Base-by-base conservation (phyloP, 2,329 filamentous ascomycete genomes). In the Arthrobotrys sinensis region DNA sequence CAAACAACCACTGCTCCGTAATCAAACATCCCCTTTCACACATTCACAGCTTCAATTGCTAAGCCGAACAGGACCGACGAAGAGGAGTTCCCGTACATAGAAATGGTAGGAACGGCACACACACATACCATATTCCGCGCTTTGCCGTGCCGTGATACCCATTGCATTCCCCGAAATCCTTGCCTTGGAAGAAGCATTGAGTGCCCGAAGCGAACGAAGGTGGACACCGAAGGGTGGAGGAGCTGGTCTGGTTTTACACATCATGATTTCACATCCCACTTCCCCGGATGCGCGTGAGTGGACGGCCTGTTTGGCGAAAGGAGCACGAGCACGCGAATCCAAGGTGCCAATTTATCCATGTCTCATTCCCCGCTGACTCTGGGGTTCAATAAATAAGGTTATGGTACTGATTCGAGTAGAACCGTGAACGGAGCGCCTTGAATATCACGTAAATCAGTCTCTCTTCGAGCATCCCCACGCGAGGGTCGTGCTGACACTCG, bases 251-350 rank as follows among this genome's bases (percentile, higher is more conserved):
- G 53, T 60, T 52, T 43, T 57, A 38, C 71, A 65, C 48, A 62
- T 64, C 65, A 28, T 60, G 55, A 50, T 53, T 65, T 38, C 65
- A 64, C 40, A 65, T 78, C 75, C 67, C 67, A 78, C 75, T 72
- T 78, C 75, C 75, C 75, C 67, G 67, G 75, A 78, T 72, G 75
- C 60, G 67, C 73, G 73, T 71, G 62, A 69, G 48, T 65, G 55
- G 65, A 57, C 55, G 66, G 40, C 60, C 60, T 64, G 43, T 71
- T 78, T 78, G 62, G 67, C 67, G 52, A 78, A 78, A 71, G 52
- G 63, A 72, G 68, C 57, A 67, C 57, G 45, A 66, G 60, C 73
- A 66, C 57, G 66, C 73, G 69, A 73, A 46, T 16, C 57, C 16
- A 34, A 43, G 38, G 3, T 45, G 14, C 60, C n/a, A 46, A 50